phyloP scores from a whole-genome alignment of 1,284 basidiomycete species.

The Malassezia yamatoensis region DNA sequence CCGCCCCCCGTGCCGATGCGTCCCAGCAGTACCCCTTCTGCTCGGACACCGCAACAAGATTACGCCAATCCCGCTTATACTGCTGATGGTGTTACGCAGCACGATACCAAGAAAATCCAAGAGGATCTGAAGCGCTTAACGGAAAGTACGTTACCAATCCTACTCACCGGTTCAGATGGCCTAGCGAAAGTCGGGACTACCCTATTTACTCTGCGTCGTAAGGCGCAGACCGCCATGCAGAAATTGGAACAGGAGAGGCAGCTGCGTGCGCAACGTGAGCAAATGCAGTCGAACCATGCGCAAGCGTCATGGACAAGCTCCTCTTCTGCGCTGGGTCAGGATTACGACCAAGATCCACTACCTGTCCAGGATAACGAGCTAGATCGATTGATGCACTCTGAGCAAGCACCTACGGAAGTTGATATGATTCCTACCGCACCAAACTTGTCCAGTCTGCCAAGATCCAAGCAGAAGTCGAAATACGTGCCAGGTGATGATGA shows the following conservation, averaged over 20 bases:
- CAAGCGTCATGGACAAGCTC: background rate
- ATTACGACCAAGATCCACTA: conserved; percentile 14
- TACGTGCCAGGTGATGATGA: too few species aligned
- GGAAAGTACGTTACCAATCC: background rate
- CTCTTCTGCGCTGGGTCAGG: background rate
- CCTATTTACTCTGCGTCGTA: conserved; percentile 4
- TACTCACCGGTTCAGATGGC: background rate
- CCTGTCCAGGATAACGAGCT: conserved; percentile 6
- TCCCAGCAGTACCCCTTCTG: background rate
- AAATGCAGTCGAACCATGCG: background rate
- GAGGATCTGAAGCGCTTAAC: conserved; percentile 12
- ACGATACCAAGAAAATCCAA: background rate
- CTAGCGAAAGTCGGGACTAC: conserved; percentile 12
- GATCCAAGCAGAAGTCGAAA: too few species aligned
- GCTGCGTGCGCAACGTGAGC: background rate
- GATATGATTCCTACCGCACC: too few species aligned
- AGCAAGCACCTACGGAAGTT: background rate
- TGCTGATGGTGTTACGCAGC: background rate
- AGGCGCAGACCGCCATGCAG: conserved; percentile 10
- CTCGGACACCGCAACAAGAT: too few species aligned
- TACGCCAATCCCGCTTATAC: background rate
- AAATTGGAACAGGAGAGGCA: background rate
- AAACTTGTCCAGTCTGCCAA: too few species aligned
- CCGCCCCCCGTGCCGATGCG: background rate
- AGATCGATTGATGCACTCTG: conserved; percentile 3